Evolutionary conservation across 352 stramenopile species (phyloP).

Genomic region (Peronospora farinosa): DNA sequence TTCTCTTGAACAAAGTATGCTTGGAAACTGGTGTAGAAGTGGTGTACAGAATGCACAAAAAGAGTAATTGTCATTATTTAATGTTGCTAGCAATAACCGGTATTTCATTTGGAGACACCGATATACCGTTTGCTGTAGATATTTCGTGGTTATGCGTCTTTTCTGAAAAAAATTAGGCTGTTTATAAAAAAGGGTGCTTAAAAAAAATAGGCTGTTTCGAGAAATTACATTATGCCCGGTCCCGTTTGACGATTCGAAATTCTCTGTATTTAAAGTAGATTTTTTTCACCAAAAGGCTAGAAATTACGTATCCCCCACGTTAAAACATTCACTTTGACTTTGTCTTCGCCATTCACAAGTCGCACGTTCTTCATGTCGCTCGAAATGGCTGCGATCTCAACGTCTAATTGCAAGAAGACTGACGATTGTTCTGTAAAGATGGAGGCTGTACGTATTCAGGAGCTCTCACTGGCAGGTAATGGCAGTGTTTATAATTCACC

Average conservation of each 20-base stretch:
- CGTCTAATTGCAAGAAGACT: conserved; percentile 3
- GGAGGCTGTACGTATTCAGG: conserved; percentile 30
- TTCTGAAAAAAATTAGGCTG: too few relatives aligned
- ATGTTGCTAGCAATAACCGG: too few relatives aligned
- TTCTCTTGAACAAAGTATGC: not conserved
- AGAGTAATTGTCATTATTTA: too few relatives aligned
- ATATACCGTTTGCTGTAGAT: too few relatives aligned
- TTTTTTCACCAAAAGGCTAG: conserved; percentile 2
- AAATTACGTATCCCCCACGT: conserved; percentile 1
- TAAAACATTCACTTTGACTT: conserved; percentile 19
- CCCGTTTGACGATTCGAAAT: too few relatives aligned
- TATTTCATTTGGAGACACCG: too few relatives aligned
- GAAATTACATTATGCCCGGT: too few relatives aligned
- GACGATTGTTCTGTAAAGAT: conserved; percentile 19
- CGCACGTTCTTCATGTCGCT: conserved; percentile 19
- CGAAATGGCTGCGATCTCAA: conserved; percentile 11
- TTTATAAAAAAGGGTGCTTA: too few relatives aligned
- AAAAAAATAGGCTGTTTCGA: too few relatives aligned
- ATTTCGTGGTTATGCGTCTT: too few relatives aligned
- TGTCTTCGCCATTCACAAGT: conserved; percentile 25
- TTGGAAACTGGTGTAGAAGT: conserved; percentile 6
- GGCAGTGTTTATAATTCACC: conserved; percentile 9
- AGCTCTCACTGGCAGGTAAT: conserved; percentile 27
- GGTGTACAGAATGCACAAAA: conserved; percentile 3
- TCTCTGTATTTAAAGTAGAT: not conserved